These are phyloP conservation scores for Cryphonectria japonica DNA, from an alignment of 2,329 filamentous ascomycete genomes.

Conservation along the genomic window DNA sequence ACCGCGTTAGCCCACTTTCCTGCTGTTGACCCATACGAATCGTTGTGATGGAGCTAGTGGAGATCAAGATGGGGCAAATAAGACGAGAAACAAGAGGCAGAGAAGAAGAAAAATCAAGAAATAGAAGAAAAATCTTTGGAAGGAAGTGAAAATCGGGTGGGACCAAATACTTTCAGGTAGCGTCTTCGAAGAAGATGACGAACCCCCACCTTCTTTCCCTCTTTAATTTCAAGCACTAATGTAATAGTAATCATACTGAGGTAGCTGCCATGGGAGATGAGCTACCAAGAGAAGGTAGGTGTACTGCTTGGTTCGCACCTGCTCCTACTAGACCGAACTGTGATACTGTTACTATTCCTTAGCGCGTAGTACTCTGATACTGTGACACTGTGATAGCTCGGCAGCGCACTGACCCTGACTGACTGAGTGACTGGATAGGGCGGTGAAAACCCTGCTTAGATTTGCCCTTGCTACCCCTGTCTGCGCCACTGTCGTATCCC, in stretches of 20 bases:
- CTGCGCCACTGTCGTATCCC: slow-evolving; percentile 1
- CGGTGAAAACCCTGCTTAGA: slow-evolving; percentile 11
- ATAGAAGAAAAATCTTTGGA: neutral
- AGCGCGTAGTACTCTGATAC: neutral
- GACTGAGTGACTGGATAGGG: neutral
- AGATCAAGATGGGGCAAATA: neutral
- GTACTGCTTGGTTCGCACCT: neutral
- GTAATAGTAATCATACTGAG: neutral
- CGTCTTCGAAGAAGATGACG: neutral
- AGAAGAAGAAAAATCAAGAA: neutral
- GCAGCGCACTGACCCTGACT: slow-evolving; percentile 2
- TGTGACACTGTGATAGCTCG: neutral
- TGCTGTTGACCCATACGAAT: neutral
- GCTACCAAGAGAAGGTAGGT: neutral
- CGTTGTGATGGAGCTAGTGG: neutral
- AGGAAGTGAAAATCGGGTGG: neutral
- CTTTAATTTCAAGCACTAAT: neutral
- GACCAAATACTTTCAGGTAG: neutral
- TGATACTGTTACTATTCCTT: neutral
- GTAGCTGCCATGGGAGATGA: neutral
- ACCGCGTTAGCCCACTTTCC: neutral
- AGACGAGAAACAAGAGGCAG: neutral
- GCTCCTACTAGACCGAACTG: neutral
- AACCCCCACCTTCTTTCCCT: neutral
- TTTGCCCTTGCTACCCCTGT: neutral